These are phyloP conservation scores for Triticum urartu DNA, from an alignment of 176 grass and related monocot species.

Conservation along the genomic window DNA sequence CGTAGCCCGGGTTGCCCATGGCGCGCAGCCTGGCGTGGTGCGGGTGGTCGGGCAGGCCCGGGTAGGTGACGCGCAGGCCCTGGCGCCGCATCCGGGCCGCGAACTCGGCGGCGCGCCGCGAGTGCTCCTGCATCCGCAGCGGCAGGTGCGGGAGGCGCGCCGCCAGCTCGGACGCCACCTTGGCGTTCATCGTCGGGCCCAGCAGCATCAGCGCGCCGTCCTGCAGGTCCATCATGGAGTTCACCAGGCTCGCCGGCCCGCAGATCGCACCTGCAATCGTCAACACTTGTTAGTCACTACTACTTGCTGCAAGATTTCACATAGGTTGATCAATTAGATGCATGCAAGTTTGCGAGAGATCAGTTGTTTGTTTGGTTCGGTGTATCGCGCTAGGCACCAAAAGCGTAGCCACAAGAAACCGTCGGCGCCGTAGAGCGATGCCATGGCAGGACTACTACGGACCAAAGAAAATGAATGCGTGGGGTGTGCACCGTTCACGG, in stretches of 20 bases:
- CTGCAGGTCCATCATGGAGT: conserved; percentile 94
- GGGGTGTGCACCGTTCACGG: background rate
- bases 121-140: conserved; percentile 95
- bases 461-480: background rate
- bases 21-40: conserved; percentile 64
- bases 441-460: background rate
- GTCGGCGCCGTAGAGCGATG: background rate
- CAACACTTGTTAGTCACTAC: background rate
- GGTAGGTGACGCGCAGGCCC: conserved; percentile 80
- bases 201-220: conserved; percentile 83
- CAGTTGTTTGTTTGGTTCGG: background rate
- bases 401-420: background rate
- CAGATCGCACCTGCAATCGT: conserved; percentile 66
- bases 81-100: conserved; percentile 55
- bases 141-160: conserved; percentile 85
- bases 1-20: conserved; percentile 66
- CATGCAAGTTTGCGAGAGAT: too few relatives aligned
- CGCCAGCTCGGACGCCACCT: conserved; percentile 92
- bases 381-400: background rate
- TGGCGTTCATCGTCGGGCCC: conserved; percentile 97
- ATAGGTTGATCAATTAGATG: too few relatives aligned
- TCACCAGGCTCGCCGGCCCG: conserved; percentile 78
- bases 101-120: conserved; percentile 62
- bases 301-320: too few relatives aligned
- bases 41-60: conserved; percentile 76